A percentile compares a stretch with the other conserved stretches of the same genome.
phyloP scores from a whole-genome alignment of 2,329 filamentous ascomycete species.

The Ceratocystis alfenasii region DNA sequence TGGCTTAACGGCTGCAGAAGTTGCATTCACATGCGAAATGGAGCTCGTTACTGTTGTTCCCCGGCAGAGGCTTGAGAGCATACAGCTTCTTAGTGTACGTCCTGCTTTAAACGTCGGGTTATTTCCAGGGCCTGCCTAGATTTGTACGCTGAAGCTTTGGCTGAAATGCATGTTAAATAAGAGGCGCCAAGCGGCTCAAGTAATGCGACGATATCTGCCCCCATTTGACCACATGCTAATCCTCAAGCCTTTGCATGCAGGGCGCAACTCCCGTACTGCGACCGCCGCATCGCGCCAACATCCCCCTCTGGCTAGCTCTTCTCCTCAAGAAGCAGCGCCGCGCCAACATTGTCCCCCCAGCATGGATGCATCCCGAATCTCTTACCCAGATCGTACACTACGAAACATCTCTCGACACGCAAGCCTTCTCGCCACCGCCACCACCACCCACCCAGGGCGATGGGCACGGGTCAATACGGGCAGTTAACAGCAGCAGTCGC shows the following conservation, averaged over 20 bases:
- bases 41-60: conserved; percentile 88
- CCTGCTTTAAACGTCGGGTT: conserved; percentile 18
- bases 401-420: conserved; percentile 61
- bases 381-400: conserved; percentile 66
- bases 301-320: conserved; percentile 90
- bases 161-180: not conserved
- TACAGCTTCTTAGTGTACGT: conserved; percentile 75
- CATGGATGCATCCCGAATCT: conserved; percentile 71
- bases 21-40: conserved; percentile 94
- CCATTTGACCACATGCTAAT: too few relatives aligned
- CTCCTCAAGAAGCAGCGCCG: conserved; percentile 88
- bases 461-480: conserved; percentile 39
- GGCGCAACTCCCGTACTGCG: conserved; percentile 64
- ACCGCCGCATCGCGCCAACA: conserved; percentile 64
- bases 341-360: conserved; percentile 81
- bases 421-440: conserved; percentile 66
- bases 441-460: conserved; percentile 36
- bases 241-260: conserved; percentile 35
- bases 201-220: too few relatives aligned
- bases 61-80: conserved; percentile 74
- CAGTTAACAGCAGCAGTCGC: conserved; percentile 29
- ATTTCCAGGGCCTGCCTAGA: too few relatives aligned
- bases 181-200: not conserved
- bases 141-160: too few relatives aligned
- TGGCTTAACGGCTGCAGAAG: conserved; percentile 68